Percentiles rank a stretch among this genome's conserved stretches.
phyloP scores from a whole-genome alignment of 306 rosid genomes.

The Aeschynomene evenia region DNA sequence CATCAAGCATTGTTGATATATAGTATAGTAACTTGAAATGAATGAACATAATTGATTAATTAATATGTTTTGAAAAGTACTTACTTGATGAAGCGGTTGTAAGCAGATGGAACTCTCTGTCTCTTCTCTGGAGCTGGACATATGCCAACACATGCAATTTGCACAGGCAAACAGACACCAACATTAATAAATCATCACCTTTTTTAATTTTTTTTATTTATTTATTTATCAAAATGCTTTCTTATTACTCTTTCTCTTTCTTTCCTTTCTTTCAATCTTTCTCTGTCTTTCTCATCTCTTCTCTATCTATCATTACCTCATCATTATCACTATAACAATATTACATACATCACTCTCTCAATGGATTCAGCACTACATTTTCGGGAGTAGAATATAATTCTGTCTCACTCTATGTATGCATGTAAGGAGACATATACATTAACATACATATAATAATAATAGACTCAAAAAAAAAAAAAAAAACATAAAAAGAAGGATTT shows the following conservation, averaged over 20 bases:
- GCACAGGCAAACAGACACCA: conserved; percentile 38
- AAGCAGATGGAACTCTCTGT: conserved; percentile 99
- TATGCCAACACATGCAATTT: conserved; percentile 42
- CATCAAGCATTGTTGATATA: too few species aligned
- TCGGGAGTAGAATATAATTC: conserved; percentile 34
- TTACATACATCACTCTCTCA: conserved; percentile 46
- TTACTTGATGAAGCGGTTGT: conserved; percentile 99
- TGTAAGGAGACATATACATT: conserved; percentile 31
- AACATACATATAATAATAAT: too few species aligned
- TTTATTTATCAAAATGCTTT: too few species aligned
- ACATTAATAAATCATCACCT: conserved; percentile 45
- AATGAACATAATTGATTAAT: too few species aligned
- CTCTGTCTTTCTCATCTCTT: conserved; percentile 7
- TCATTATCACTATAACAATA: conserved; percentile 39
- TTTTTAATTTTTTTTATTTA: too few species aligned
- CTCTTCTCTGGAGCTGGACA: conserved; percentile 97
- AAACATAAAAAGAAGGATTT: neutral
- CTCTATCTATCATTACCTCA: conserved; percentile 47
- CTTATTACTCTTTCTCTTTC: neutral
- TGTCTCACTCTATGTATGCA: conserved; percentile 39
- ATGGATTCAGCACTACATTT: conserved; percentile 46
- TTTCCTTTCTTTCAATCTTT: neutral
- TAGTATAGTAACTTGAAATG: neutral
- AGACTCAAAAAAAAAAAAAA: too few species aligned
- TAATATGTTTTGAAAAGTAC: too few species aligned